Base-by-base conservation (phyloP, 805 yeast species). In the Ascoidea tarda region DNA sequence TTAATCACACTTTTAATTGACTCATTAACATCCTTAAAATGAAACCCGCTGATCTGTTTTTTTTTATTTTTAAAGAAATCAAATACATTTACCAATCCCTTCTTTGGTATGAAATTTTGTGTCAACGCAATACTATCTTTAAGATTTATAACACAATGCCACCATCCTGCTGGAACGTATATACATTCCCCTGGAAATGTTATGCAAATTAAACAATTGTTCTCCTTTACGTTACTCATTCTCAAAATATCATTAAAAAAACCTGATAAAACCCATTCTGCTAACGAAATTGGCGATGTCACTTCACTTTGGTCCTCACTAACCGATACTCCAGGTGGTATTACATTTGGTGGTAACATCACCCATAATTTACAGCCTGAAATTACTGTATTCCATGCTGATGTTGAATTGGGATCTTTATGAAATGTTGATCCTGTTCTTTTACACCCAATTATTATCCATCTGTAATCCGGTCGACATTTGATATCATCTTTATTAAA, bases 141-240 rank as follows among this genome's bases (percentile, higher is more conserved):
- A 10, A 89, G 61, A 60, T 89, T 89, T n/a, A 89, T 86, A 33
- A 90, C 97, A 49, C 81, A 71, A 70, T 89, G 97, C 97, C 97
- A 89, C 97, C 97, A 89, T 0, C 95, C 95, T n/a, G 89, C 75
- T 3, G 97, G 97, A 6, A 89, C 97, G 63, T 84, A 79, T 74
- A 88, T 77, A 55, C 88, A 83, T 63, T 90, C 95, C 5, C 90
- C 91, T 0, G 88, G 84, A 57, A 78, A 79, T 0, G 95, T 84
- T 12, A 89, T 71, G 0, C 87, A 93, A 21, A 89, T 78, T 21
- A 72, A 62, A 59, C 87, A 82, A 21, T 21, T 21, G 28, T 21
- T 21, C 28, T 74, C 72, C 47, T 38, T 38, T 8, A 63, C 49
- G 56, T 58, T 8, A 28, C 69, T 63, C 48, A 83, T 62, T 54